These are phyloP conservation scores for Drechslerella coelobrocha DNA, from an alignment of 2,329 filamentous ascomycete genomes.

Conservation along the genomic window DNA sequence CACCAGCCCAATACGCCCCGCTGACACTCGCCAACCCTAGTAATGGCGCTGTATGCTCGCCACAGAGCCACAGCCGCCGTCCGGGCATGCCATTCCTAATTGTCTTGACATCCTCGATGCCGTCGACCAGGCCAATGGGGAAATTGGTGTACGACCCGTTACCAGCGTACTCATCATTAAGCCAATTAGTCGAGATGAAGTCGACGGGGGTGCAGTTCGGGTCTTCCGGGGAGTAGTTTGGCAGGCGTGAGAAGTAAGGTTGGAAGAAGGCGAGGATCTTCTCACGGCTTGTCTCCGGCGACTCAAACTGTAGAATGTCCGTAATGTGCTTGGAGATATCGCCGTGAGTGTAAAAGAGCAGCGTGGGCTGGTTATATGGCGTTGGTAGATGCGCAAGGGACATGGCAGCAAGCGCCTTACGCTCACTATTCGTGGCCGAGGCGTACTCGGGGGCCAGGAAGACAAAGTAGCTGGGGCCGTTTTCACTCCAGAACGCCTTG, in stretches of 20 bases:
- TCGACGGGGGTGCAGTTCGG: conserved; percentile 69
- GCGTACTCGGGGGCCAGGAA: conserved; percentile 77
- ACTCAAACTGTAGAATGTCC: conserved; percentile 56
- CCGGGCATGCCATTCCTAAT: conserved; percentile 70
- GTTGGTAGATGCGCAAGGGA: conserved; percentile 73
- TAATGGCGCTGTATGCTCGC: conserved; percentile 90
- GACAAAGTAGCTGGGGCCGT: conserved; percentile 72
- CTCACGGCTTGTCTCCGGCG: conserved; percentile 59
- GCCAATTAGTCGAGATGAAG: conserved; percentile 77
- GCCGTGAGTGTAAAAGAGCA: conserved; percentile 82
- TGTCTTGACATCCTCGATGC: conserved; percentile 73
- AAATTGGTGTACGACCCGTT: conserved; percentile 87
- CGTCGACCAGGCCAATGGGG: conserved; percentile 73
- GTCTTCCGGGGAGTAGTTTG: conserved; percentile 67
- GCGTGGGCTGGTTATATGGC: conserved; percentile 72
- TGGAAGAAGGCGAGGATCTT: conserved; percentile 69
- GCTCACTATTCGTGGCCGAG: conserved; percentile 65
- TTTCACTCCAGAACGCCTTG: conserved; percentile 73
- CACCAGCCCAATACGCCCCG: conserved; percentile 90
- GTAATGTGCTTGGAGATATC: conserved; percentile 67
- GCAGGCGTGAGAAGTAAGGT: conserved; percentile 79
- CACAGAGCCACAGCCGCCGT: conserved; percentile 80
- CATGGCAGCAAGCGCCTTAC: conserved; percentile 78
- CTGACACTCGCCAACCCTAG: conserved; percentile 86
- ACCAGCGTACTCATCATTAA: conserved; percentile 78